Percentiles rank a stretch among this genome's conserved stretches.
phyloP scores from a whole-genome alignment of 805 yeast species.

The Kodamaea kaohsiungensis region DNA sequence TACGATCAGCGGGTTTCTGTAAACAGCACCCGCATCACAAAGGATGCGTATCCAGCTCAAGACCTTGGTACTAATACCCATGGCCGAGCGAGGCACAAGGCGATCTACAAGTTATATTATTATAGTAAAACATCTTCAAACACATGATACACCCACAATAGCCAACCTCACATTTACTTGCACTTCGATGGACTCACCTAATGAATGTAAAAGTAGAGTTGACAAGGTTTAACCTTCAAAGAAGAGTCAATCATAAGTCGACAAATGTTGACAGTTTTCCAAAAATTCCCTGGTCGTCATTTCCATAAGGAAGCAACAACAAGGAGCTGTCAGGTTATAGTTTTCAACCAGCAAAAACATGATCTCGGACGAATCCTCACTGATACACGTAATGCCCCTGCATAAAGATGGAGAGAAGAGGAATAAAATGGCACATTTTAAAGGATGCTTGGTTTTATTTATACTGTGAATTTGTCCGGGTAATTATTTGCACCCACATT shows the following conservation, averaged over 20 bases:
- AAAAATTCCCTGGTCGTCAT: slow-evolving; percentile 71
- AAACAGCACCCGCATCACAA: slow-evolving; percentile 5
- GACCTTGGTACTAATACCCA: slow-evolving; percentile 26
- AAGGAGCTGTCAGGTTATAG: slow-evolving; percentile 93
- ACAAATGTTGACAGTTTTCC: slow-evolving; percentile 38
- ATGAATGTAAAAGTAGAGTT: not conserved
- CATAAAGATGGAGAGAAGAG: slow-evolving; percentile 77
- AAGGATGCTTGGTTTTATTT: slow-evolving; percentile 11
- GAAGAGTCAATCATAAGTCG: slow-evolving; percentile 26
- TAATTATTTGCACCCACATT: slow-evolving; percentile 5
- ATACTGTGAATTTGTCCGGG: slow-evolving; percentile 13
- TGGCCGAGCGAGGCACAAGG: slow-evolving; percentile 54
- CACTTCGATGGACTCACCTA: slow-evolving; percentile 1
- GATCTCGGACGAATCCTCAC: slow-evolving; percentile 99
- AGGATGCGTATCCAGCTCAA: slow-evolving; percentile 45
- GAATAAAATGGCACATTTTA: slow-evolving; percentile 7
- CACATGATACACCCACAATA: not conserved
- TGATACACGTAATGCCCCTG: slow-evolving; percentile 99
- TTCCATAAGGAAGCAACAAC: slow-evolving; percentile 43
- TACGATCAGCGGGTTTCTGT: slow-evolving; percentile 20
- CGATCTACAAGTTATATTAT: slow-evolving; percentile 14
- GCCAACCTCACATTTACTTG: not conserved
- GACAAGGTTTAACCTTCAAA: slow-evolving; percentile 29
- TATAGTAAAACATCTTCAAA: not conserved
- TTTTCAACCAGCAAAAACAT: slow-evolving; percentile 99